Evolutionary conservation across 257 asterid species (phyloP).

Genomic region (Plantago major): DNA sequence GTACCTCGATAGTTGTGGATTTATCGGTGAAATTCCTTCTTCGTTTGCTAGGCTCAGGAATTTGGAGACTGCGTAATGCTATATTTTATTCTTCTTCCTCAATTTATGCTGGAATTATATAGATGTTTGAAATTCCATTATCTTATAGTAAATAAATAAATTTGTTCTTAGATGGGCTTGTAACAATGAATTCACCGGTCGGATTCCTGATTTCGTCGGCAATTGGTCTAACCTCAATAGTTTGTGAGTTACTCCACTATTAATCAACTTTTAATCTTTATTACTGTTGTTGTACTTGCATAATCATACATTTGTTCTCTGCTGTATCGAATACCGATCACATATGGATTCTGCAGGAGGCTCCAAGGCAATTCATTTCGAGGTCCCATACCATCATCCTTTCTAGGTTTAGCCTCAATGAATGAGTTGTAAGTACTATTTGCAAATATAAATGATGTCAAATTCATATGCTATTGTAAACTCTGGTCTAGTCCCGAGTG

Average conservation of each 20-base stretch:
- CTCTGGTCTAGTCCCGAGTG: no score
- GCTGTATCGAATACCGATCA: background rate
- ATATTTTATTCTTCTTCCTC: background rate
- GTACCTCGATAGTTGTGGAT: constrained; percentile 45
- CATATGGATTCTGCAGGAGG: constrained; percentile 39
- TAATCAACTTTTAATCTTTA: background rate
- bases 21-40: constrained; percentile 48
- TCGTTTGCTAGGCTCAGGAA: constrained; percentile 39
- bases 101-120: no score
- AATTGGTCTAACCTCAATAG: constrained; percentile 44
- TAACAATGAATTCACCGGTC: constrained; percentile 62
- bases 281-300: background rate
- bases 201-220: constrained; percentile 71
- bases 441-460: no score
- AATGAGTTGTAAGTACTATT: constrained; percentile 47
- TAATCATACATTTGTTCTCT: constrained; percentile 3
- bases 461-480: no score
- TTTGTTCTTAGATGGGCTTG: constrained; percentile 53
- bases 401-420: constrained; percentile 57
- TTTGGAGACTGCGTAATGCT: constrained; percentile 32
- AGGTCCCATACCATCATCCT: constrained; percentile 67
- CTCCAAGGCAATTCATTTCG: constrained; percentile 73
- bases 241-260: constrained; percentile 49
- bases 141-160: no score
- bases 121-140: no score